Base-by-base conservation (phyloP, 2,329 filamentous ascomycete species). In the Fonsecaea nubica region DNA sequence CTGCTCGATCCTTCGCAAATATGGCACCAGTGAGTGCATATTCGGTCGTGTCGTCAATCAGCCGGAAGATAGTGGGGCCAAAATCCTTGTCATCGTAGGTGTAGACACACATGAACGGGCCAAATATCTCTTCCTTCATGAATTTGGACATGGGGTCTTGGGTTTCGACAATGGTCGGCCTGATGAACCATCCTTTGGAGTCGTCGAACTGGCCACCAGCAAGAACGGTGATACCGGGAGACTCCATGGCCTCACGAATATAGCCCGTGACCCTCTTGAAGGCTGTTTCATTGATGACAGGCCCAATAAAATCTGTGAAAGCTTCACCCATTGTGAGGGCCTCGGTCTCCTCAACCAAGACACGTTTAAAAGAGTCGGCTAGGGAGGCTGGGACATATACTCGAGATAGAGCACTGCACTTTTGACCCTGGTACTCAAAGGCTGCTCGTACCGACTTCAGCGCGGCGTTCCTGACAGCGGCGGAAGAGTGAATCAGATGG, bases 351-450 rank as follows among this genome's bases (percentile, higher is more conserved):
- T 84, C 78, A 12, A 88, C 82, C 3, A 96, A 80, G 63, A 85
- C 83, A 71, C 87, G 79, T 75, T 88, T 87, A 80, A 94, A 92
- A n/a, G n/a, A n/a, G n/a, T n/a, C n/a, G n/a, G n/a, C n/a, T n/a
- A n/a, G n/a, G n/a, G n/a, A 94, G 74, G 86, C 84, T 38, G 92
- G 88, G 3, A 95, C 87, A 79, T 96, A 96, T 57, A 87, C 82
- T 33, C 92, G 88, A 33, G 91, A 94, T 25, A 90, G 92, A 65
- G 92, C 92, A 73, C 90, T 92, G 84, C 92, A 96, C 80, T 96
- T 96, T 79, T 96, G 92, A 58, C 92, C 92, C 77, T 95, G 92
- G 83, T 89, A 96, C 79, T 96, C 93, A 75, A 96, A 96, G 2
- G 92, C 92, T 56, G 91, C 92, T 63, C 93, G 91, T 36, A 96